Evolutionary conservation across 2,329 filamentous ascomycete genomes (phyloP).

Genomic region (Lojkania enalia): DNA sequence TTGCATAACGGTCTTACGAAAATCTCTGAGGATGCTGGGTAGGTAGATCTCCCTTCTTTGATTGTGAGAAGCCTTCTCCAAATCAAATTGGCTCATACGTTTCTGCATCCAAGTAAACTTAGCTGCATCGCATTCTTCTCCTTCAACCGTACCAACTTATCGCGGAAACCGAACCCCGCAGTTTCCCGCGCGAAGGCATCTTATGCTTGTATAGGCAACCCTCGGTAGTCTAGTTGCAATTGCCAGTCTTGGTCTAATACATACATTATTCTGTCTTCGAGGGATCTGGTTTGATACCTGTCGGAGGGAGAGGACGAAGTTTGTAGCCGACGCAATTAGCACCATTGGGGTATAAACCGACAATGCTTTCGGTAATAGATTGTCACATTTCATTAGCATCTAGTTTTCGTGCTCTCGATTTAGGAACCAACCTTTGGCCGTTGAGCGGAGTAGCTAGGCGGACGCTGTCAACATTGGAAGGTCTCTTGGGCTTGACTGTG

Average conservation of each 20-base stretch:
- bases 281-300: constrained; percentile 44
- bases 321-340: constrained; percentile 35
- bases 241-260: constrained; percentile 85
- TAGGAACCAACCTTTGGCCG: background rate
- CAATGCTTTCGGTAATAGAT: constrained; percentile 29
- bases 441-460: background rate
- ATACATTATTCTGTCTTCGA: constrained; percentile 78
- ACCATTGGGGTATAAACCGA: constrained; percentile 29
- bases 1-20: background rate
- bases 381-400: constrained; percentile 1
- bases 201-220: constrained; percentile 90
- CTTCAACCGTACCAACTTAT: constrained; percentile 60
- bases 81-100: constrained; percentile 14
- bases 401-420: background rate
- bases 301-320: constrained; percentile 30
- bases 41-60: background rate
- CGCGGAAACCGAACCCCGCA: constrained; percentile 70
- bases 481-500: background rate
- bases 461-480: background rate
- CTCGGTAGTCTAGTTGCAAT: constrained; percentile 82
- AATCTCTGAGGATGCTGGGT: background rate
- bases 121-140: constrained; percentile 47
- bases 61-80: background rate
- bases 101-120: constrained; percentile 32
- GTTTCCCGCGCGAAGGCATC: constrained; percentile 74